These are phyloP conservation scores for Acanthamoeba triangularis DNA, from an alignment of 208 protist species.

Conservation along the genomic window DNA sequence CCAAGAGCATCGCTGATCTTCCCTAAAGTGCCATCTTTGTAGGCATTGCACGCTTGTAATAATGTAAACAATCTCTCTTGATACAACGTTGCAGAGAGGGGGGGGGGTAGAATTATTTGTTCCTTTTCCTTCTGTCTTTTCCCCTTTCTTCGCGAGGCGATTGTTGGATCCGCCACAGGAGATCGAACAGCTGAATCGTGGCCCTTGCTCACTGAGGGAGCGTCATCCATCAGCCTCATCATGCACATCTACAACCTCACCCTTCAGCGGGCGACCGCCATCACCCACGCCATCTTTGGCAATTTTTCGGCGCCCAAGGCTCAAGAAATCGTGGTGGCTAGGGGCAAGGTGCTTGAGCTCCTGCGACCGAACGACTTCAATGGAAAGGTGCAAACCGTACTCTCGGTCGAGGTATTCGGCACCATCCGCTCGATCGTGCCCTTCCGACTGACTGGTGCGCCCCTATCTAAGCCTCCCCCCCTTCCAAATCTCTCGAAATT, in stretches of 20 bases:
- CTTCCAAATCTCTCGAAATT: slow-evolving; percentile 38
- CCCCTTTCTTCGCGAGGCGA: neutral
- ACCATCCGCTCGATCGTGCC: slow-evolving; percentile 92
- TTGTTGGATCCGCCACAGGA: neutral
- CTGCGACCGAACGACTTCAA: slow-evolving; percentile 89
- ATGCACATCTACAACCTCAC: slow-evolving; percentile 96
- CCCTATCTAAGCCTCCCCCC: too few relatives aligned
- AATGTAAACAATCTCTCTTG: neutral
- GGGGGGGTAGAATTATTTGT: neutral
- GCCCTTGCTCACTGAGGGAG: neutral
- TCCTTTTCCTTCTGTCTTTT: neutral
- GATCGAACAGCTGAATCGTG: neutral
- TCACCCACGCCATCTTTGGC: slow-evolving; percentile 91
- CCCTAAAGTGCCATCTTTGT: neutral
- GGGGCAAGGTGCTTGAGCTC: slow-evolving; percentile 93
- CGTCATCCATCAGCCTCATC: neutral
- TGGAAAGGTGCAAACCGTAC: slow-evolving; percentile 88
- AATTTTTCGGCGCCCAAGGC: slow-evolving; percentile 93
- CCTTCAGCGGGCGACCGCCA: slow-evolving; percentile 91
- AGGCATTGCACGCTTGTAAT: neutral
- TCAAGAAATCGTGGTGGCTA: slow-evolving; percentile 92
- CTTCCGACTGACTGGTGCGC: slow-evolving; percentile 93
- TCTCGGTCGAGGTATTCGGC: slow-evolving; percentile 93
- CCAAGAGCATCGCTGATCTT: slow-evolving; percentile 23
- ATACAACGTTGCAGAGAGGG: neutral